phyloP scores from a whole-genome alignment of 306 rosid genomes.

The Senna siamea region DNA sequence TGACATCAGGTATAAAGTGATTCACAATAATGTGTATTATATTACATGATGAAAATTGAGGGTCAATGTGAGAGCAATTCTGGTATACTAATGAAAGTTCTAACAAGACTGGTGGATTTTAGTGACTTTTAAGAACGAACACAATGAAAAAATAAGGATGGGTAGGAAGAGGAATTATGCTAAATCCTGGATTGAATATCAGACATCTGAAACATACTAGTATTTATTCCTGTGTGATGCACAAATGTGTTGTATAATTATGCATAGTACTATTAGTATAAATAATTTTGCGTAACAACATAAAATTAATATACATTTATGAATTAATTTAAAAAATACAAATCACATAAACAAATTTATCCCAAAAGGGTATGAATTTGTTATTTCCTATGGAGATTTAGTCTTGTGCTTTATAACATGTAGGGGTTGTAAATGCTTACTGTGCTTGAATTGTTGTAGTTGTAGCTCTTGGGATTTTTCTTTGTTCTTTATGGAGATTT shows the following conservation, averaged over 20 bases:
- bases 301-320: too few species aligned
- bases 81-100: constrained; percentile 18
- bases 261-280: too few species aligned
- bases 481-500: too few species aligned
- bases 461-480: not conserved
- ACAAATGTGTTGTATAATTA: too few species aligned
- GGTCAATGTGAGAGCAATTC: constrained; percentile 26
- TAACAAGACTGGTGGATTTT: constrained; percentile 18
- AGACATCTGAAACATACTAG: not conserved
- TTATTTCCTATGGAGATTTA: too few species aligned
- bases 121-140: constrained; percentile 24
- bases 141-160: constrained; percentile 2
- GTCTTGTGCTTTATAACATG: not conserved
- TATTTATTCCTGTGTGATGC: too few species aligned
- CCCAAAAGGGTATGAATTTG: too few species aligned
- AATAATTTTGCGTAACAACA: too few species aligned
- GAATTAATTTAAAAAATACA: too few species aligned
- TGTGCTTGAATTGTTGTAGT: not conserved
- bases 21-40: constrained; percentile 21
- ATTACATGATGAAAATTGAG: not conserved
- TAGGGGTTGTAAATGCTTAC: constrained; percentile 9
- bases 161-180: constrained; percentile 22
- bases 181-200: constrained; percentile 22
- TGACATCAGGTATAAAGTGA: constrained; percentile 72
- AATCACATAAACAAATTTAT: too few species aligned